Evolutionary conservation across 2,329 filamentous ascomycete genomes (phyloP).

Genomic region (Seiridium cupressi): DNA sequence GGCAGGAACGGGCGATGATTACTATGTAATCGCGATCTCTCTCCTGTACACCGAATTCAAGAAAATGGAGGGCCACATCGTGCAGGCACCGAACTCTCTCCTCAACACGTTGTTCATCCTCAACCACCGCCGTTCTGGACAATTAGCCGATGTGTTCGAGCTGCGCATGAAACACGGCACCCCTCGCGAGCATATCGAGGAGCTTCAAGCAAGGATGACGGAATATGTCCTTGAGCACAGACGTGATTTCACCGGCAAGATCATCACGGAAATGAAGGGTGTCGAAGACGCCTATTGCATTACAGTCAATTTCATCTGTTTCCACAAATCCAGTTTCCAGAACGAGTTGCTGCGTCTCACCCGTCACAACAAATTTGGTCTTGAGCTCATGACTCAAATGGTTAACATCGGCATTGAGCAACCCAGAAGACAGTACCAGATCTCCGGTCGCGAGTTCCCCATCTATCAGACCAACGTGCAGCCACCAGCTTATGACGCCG

Average conservation of each 20-base stretch:
- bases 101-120: conserved; percentile 92
- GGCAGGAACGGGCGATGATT: conserved; percentile 80
- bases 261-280: conserved; percentile 78
- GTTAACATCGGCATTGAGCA: conserved; percentile 82
- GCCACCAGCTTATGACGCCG: conserved; percentile 24
- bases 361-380: conserved; percentile 91
- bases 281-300: conserved; percentile 83
- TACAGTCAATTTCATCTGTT: conserved; percentile 90
- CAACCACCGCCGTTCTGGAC: conserved; percentile 88
- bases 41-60: conserved; percentile 96
- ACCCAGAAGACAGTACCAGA: conserved; percentile 70
- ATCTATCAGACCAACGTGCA: conserved; percentile 48
- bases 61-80: conserved; percentile 96
- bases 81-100: conserved; percentile 92
- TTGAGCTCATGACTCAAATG: conserved; percentile 84
- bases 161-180: conserved; percentile 89
- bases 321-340: conserved; percentile 97
- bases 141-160: conserved; percentile 80
- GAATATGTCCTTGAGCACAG: conserved; percentile 84
- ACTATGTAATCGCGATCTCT: conserved; percentile 93
- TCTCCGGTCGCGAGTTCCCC: conserved; percentile 65
- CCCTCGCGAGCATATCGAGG: conserved; percentile 75
- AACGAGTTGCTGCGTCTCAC: conserved; percentile 89
- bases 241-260: conserved; percentile 83
- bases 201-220: conserved; percentile 74